Conservation (phyloP, 2,329 filamentous ascomycete species). For the Ophiosphaerella korrae region DNA sequence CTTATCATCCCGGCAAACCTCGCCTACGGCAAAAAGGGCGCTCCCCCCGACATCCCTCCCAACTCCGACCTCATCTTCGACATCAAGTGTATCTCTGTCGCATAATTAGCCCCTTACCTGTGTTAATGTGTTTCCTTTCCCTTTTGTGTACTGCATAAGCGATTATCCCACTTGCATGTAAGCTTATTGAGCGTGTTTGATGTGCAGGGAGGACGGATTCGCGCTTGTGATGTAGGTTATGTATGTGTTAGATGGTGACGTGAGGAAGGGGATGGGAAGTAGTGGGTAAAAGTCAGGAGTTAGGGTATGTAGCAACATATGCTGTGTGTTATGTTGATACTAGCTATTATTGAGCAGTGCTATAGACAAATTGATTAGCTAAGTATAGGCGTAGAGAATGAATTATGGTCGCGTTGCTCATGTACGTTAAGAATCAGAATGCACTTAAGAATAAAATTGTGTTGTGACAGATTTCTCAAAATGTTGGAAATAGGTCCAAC, state of each 20-base stretch:
- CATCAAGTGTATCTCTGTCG: slow-evolving; percentile 58
- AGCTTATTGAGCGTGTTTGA: slow-evolving; percentile 20
- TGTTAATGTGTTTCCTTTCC: slow-evolving; percentile 22
- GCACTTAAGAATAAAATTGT: too few relatives aligned
- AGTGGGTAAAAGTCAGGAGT: slow-evolving; percentile 29
- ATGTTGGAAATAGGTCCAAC: too few relatives aligned
- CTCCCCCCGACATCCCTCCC: slow-evolving; percentile 80
- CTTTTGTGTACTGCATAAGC: slow-evolving; percentile 31
- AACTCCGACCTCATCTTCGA: slow-evolving; percentile 95
- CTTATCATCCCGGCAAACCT: slow-evolving; percentile 85
- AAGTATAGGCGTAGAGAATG: too few relatives aligned
- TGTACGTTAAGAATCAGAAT: too few relatives aligned
- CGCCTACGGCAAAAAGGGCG: slow-evolving; percentile 82
- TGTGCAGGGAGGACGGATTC: slow-evolving; percentile 51
- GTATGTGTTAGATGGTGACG: too few relatives aligned
- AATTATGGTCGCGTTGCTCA: too few relatives aligned
- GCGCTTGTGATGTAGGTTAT: slow-evolving; percentile 33
- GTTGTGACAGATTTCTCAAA: too few relatives aligned
- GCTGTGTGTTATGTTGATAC: neutral
- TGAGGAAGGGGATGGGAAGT: too few relatives aligned
- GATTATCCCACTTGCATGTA: slow-evolving; percentile 52
- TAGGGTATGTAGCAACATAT: slow-evolving; percentile 5
- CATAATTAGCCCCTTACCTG: slow-evolving; percentile 46
- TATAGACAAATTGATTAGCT: too few relatives aligned
- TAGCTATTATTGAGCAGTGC: too few relatives aligned